Base-by-base conservation (phyloP, 495 filamentous ascomycete species). In the Xylaria scruposa region DNA sequence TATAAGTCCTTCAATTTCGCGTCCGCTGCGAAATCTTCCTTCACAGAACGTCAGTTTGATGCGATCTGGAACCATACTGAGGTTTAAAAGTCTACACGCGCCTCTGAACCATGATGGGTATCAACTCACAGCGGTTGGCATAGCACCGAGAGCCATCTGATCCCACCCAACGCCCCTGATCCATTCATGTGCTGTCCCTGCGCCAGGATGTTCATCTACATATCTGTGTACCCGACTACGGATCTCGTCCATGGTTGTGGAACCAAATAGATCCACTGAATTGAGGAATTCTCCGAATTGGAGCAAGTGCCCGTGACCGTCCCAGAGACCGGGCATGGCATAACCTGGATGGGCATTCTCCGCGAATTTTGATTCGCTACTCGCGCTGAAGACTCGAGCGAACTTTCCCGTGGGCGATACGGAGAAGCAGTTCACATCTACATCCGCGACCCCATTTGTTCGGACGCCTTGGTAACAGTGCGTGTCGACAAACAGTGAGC, bases 81-180 rank as follows among this genome's bases (percentile, higher is more conserved):
- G 24, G 6, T 33, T 33, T 58, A 10, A 12, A 21, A 21, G 61
- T 24, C 21, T 47, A 62, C 36, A 44, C 9, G 10, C 42, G 46
- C 24, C 58, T 17, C 46, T 67, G 26, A 40, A 9, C 5, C 5
- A 38, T 33, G 54, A 51, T 51, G 44, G 70, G 64, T 36, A 46
- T 66, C 12, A 74, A 85, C 87, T 78, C 75, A 87, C 89, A 76
- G 89, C 88, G 67, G 83, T 86, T 38, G 90, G 90, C 89, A 90
- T 91, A 59, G 79, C 78, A 29, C 89, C 88, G 75, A 91, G 83
- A 47, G 81, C 78, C 67, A 83, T 85, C 77, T 92, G 90, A 77
- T 92, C 90, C 90, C 90, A 92, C 0, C 90, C 90, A 19, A 90
- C 78, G 0, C 90, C 90, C 66, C 89, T 80, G 44, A 88, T 77